These are phyloP conservation scores for Suillus placidus DNA, from an alignment of 768 basidiomycete species.

Conservation along the genomic window DNA sequence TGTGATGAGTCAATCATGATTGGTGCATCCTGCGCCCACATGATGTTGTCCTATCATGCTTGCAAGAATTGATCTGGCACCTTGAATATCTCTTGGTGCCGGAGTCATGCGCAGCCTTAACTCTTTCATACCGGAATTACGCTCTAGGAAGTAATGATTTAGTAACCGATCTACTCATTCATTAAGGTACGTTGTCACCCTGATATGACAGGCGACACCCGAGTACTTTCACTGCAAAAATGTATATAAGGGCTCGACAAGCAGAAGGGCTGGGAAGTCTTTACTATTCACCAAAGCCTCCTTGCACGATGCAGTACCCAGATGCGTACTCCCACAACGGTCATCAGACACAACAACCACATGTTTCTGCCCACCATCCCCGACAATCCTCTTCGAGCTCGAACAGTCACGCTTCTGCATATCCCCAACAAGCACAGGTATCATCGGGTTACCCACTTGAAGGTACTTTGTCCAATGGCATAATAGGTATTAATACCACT, in stretches of 20 bases:
- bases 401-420: slow-evolving; percentile 23
- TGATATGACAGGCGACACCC: slow-evolving; percentile 38
- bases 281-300: slow-evolving; percentile 11
- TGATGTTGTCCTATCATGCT: slow-evolving; percentile 30
- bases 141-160: slow-evolving; percentile 40
- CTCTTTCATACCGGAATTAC: slow-evolving; percentile 36
- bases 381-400: slow-evolving; percentile 22
- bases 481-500: slow-evolving; percentile 22
- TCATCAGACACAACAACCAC: slow-evolving; percentile 20
- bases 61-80: slow-evolving; percentile 19
- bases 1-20: background rate
- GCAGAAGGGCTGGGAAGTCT: slow-evolving; percentile 13
- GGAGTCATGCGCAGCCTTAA: slow-evolving; percentile 35
- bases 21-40: slow-evolving; percentile 17
- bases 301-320: slow-evolving; percentile 30
- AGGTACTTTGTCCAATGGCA: slow-evolving; percentile 24
- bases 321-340: slow-evolving; percentile 24
- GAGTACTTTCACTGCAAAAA: slow-evolving; percentile 34
- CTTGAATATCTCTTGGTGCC: slow-evolving; percentile 30
- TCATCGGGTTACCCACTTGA: slow-evolving; percentile 30
- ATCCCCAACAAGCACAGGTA: slow-evolving; percentile 29
- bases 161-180: slow-evolving; percentile 35
- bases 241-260: slow-evolving; percentile 34
- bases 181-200: slow-evolving; percentile 43
- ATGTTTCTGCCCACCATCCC: slow-evolving; percentile 18